Evolutionary conservation across 2,329 filamentous ascomycete species (phyloP), one percentile per base, ranked within the genome.

Genomic region (Apiospora rasikravindrae): DNA sequence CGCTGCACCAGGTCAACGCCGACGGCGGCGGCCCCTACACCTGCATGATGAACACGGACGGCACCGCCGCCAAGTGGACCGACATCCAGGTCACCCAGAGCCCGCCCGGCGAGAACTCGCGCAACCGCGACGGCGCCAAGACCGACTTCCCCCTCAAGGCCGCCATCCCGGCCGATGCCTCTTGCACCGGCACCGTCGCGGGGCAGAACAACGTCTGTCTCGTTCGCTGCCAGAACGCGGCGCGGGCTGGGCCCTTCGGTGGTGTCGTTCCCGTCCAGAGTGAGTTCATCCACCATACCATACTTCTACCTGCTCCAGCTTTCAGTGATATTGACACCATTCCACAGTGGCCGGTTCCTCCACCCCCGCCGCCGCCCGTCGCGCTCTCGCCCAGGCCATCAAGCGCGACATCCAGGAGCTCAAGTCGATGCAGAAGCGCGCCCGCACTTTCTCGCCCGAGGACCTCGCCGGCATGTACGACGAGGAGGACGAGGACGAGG

Each of bases 21-120:
- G 91, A 93, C 75, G 91, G 91, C 72, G 90, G 88, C 73, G 91
- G 91, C 24, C 90, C 90, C 1, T 92, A 91, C 81, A 87, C 83
- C 8, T 91, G 90, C 83, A 89, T 89, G 85, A 90, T 92, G 78
- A 90, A 91, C 77, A 80, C 84, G 71, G 89, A 90, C 72, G 90
- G 84, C 71, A 90, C 89, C 5, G 90, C 86, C 33, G 78, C 83
- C 67, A 79, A 83, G 74, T 91, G 88, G 86, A 79, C 81, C 29
- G 81, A 86, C 73, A 87, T 90, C 78, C 81, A 86, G 45, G 89
- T 92, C 70, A 88, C 87, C 33, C 83, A 83, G 72, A 87, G 88
- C 73, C 84, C 88, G 2, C 85, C 85, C 1, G 88, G 88, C 71
- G 81, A 84, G 71, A 86, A 84, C 75, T 86, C 84, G 70, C 84